Conservation (phyloP, 495 filamentous ascomycete genomes). For the Hypomontagnella submonticulosa region DNA sequence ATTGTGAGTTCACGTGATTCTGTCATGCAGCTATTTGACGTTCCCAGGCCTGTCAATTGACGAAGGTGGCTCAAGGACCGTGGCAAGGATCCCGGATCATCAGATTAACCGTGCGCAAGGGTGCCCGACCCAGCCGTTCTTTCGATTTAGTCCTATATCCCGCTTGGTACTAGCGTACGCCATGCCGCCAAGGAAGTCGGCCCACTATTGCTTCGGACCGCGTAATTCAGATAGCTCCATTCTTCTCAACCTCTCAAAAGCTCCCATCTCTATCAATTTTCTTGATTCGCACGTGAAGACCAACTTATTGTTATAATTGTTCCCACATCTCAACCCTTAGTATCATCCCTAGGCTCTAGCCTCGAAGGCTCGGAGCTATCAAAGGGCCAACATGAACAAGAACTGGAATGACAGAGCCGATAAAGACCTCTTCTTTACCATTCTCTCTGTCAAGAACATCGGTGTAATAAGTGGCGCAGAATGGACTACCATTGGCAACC, state of each 20-base stretch:
- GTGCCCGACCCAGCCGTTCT: not conserved
- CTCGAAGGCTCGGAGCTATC: conserved; percentile 28
- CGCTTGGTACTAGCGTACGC: not conserved
- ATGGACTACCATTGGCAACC: conserved; percentile 64
- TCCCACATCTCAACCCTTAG: conserved; percentile 33
- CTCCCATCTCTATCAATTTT: conserved; percentile 45
- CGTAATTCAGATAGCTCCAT: conserved; percentile 44
- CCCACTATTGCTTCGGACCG: conserved; percentile 43
- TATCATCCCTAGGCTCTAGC: conserved; percentile 32
- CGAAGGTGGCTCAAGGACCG: no score
- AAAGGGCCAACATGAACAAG: conserved; percentile 55
- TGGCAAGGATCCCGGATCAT: conserved; percentile 19
- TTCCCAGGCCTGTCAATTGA: no score
- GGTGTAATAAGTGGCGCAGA: conserved; percentile 64
- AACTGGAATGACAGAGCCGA: conserved; percentile 66
- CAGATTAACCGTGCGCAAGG: conserved; percentile 19
- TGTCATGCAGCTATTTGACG: no score
- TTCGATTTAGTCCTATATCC: not conserved
- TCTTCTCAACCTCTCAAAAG: conserved; percentile 48
- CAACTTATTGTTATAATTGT: conserved; percentile 36
- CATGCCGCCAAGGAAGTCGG: conserved; percentile 30
- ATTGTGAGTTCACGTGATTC: conserved; percentile 22
- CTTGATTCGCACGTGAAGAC: conserved; percentile 44
- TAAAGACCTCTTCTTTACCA: conserved; percentile 65
- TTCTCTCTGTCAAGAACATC: conserved; percentile 65